These are phyloP conservation scores for Ceriops decandra DNA, from an alignment of 345 rosid species.

Conservation along the genomic window DNA sequence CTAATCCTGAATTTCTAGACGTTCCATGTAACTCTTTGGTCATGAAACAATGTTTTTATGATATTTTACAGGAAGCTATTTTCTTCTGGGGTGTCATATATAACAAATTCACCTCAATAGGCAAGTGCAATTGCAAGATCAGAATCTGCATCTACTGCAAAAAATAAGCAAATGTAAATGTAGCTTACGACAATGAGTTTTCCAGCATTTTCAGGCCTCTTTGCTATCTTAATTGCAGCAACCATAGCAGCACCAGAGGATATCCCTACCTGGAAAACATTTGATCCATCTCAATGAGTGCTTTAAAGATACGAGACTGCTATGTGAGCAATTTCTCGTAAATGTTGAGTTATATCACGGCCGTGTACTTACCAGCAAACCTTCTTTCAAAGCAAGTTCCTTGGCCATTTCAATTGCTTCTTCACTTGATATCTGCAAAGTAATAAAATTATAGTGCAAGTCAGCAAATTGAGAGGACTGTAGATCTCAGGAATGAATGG, in stretches of 20 bases:
- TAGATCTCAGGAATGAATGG: not conserved
- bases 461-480: not conserved
- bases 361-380: constrained; percentile 35
- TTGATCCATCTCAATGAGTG: not conserved
- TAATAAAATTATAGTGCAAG: not conserved
- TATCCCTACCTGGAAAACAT: constrained; percentile 43
- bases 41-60: too few species aligned
- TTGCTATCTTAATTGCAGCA: constrained; percentile 47
- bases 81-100: too few species aligned
- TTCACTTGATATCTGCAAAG: constrained; percentile 42
- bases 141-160: not conserved
- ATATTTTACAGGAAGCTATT: too few species aligned
- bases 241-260: constrained; percentile 59
- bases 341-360: not conserved
- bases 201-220: constrained; percentile 50
- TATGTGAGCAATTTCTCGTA: too few species aligned
- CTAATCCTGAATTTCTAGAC: too few species aligned
- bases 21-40: too few species aligned
- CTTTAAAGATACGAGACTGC: too few species aligned
- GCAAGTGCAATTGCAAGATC: not conserved
- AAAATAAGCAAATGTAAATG: too few species aligned
- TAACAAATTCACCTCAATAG: too few species aligned
- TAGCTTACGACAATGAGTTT: constrained; percentile 53
- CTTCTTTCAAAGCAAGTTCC: constrained; percentile 51
- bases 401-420: constrained; percentile 47